Evolutionary conservation across 192 early-diverging fungal genomes (phyloP), one percentile per base, ranked within the genome.

Genomic region (Globomyces pollinis-pini): DNA sequence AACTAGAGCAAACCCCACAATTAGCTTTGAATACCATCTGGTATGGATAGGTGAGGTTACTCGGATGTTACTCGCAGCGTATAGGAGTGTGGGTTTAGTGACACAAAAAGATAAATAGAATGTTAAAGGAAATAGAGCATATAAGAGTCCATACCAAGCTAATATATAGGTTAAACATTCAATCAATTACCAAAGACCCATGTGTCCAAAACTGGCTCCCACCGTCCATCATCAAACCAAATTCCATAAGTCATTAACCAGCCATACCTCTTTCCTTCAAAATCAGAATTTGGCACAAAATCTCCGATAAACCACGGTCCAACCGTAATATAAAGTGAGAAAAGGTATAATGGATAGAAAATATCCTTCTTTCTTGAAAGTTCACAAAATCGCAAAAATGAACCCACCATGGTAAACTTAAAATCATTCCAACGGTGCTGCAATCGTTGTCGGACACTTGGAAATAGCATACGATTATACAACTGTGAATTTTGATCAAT

Each of bases 231-330:
- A n/a, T 31, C 23, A 30, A 63, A 36, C 52, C 62, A 63, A 21
- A 72, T 53, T 2, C 70, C 70, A 32, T 63, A 62, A 18, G 56
- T 32, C 34, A 58, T 61, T 21, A 65, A 45, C 35, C 59, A 50
- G 16, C 70, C 70, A 32, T 54, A 59, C 36, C 65, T 57, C 11
- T 55, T 30, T 0, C n/a, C 32, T 16, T 20, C 30, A 9, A 23
- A 16, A 5, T 16, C 13, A 18, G 53, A 60, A 52, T 15, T 38
- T 21, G 88, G 84, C 8, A 91, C 79, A 57, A 91, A 73, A 1
- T 78, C 73, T 1, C 85, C 89, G 6, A 75, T 44, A 45, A 89
- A 89, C 81, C 86, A 80, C 0, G 87, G 87, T 2, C 81, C 68
- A 8, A 78, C 62, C 1, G 81, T 62, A 1, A 81, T 52, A 13